Evolutionary conservation across 768 basidiomycete species (phyloP).

Genomic region (Coprinellus micaceus): DNA sequence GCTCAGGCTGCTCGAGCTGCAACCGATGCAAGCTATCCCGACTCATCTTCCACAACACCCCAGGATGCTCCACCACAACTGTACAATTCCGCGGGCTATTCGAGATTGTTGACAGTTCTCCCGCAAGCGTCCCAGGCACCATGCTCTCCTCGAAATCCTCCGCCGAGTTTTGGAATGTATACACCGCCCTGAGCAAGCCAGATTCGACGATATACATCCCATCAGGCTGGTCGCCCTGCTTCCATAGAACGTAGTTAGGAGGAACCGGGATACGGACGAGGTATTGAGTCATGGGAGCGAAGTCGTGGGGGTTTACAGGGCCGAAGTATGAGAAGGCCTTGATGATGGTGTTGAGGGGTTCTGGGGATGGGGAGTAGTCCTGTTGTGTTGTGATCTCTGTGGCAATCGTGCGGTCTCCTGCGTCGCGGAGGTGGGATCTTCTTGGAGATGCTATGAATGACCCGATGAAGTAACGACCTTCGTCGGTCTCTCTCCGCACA

Average conservation of each 20-base stretch:
- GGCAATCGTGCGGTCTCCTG: conserved; percentile 68
- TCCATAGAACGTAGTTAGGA: conserved; percentile 67
- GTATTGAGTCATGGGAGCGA: conserved; percentile 64
- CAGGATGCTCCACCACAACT: conserved; percentile 71
- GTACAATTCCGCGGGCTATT: conserved; percentile 80
- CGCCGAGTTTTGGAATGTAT: conserved; percentile 68
- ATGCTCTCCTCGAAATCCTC: conserved; percentile 80
- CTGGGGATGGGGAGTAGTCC: conserved; percentile 35
- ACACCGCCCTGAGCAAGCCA: conserved; percentile 81
- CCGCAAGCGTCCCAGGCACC: conserved; percentile 90
- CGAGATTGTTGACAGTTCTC: conserved; percentile 84
- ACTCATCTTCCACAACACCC: conserved; percentile 79
- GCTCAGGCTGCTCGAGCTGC: conserved; percentile 62
- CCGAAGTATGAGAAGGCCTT: conserved; percentile 80
- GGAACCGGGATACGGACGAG: conserved; percentile 60
- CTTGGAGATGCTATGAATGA: conserved; percentile 63
- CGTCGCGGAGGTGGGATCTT: conserved; percentile 62
- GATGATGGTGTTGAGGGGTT: conserved; percentile 72
- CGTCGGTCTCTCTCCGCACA: conserved; percentile 52
- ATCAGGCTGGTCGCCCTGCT: conserved; percentile 69
- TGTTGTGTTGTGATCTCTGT: conserved; percentile 29
- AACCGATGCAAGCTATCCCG: conserved; percentile 53
- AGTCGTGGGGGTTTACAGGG: conserved; percentile 50
- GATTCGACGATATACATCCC: conserved; percentile 88
- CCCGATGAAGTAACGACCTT: conserved; percentile 34